A percentile compares a stretch with the other conserved stretches of the same genome.
phyloP scores from a whole-genome alignment of 1,284 basidiomycete species.

The Malassezia restricta region DNA sequence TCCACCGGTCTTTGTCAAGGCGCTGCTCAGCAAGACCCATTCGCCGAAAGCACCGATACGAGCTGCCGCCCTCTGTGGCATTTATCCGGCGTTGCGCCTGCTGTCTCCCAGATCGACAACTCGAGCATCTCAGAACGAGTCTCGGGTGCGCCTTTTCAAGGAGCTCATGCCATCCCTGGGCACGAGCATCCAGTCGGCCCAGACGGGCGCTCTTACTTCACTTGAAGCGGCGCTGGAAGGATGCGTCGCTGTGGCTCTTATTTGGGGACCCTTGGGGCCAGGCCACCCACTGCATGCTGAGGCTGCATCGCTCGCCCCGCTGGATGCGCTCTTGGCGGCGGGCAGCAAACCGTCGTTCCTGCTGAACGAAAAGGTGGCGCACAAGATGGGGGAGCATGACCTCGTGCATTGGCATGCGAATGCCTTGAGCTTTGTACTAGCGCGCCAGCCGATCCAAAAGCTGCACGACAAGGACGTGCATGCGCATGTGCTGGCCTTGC shows the following conservation, averaged over 20 bases:
- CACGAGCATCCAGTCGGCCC: conserved; percentile 1
- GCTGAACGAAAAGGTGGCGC: conserved; percentile 35
- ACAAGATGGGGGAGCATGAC: conserved; percentile 25
- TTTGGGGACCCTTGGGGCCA: neutral
- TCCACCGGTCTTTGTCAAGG: conserved; percentile 15
- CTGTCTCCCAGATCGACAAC: neutral
- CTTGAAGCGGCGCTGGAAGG: conserved; percentile 36
- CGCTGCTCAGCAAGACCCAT: conserved; percentile 17
- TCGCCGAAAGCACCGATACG: conserved; percentile 27
- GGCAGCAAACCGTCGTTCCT: conserved; percentile 41
- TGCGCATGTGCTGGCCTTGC: conserved; percentile 20
- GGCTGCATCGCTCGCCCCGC: conserved; percentile 18
- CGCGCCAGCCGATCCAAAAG: conserved; percentile 8
- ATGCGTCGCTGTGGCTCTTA: conserved; percentile 27
- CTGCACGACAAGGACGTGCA: conserved; percentile 20
- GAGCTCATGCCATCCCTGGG: neutral
- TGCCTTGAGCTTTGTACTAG: conserved; percentile 15
- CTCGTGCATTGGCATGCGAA: conserved; percentile 31
- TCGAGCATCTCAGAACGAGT: neutral
- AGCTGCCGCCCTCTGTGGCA: conserved; percentile 19
- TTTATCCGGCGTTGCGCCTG: neutral
- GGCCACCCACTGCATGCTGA: conserved; percentile 14
- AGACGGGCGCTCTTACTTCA: conserved; percentile 23
- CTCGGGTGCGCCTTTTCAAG: neutral
- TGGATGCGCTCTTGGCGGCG: conserved; percentile 17